These are phyloP conservation scores for Skeletonema grethae DNA, from an alignment of 108 stramenopile species.

Conservation along the genomic window DNA sequence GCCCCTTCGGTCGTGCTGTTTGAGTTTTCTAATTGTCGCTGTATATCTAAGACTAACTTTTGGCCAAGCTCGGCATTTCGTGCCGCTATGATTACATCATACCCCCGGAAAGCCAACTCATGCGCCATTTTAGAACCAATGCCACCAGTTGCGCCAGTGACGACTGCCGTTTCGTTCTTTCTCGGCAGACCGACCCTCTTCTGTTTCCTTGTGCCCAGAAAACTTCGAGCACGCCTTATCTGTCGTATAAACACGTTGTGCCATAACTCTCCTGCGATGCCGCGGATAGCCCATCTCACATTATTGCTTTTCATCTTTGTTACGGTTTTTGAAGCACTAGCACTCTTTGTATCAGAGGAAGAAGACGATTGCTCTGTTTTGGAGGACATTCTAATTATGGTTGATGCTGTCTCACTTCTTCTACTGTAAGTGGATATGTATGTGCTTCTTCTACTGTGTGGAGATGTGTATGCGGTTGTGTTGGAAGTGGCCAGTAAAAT, in stretches of 20 bases:
- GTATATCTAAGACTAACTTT: conserved; percentile 24
- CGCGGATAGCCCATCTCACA: conserved; percentile 42
- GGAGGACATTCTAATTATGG: neutral
- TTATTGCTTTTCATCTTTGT: conserved; percentile 22
- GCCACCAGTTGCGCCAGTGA: conserved; percentile 44
- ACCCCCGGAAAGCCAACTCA: conserved; percentile 36
- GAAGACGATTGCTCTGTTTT: neutral
- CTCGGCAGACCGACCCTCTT: conserved; percentile 11
- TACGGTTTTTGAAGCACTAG: neutral
- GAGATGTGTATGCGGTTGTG: neutral
- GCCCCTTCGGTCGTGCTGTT: neutral
- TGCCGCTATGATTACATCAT: conserved; percentile 47
- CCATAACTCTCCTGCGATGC: conserved; percentile 30
- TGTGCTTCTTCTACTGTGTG: neutral
- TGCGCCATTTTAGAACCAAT: conserved; percentile 43
- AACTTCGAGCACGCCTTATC: conserved; percentile 8
- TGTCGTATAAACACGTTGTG: conserved; percentile 33
- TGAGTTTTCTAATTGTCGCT: conserved; percentile 1
- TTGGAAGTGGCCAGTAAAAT: neutral
- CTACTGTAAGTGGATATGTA: neutral
- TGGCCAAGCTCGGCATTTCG: conserved; percentile 25
- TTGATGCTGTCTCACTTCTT: neutral
- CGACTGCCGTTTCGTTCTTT: conserved; percentile 31
- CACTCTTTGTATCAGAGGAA: neutral
- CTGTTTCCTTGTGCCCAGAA: neutral